Evolutionary conservation across 2,329 filamentous ascomycete genomes (phyloP).

Genomic region (Alternaria novae-zelandiae): DNA sequence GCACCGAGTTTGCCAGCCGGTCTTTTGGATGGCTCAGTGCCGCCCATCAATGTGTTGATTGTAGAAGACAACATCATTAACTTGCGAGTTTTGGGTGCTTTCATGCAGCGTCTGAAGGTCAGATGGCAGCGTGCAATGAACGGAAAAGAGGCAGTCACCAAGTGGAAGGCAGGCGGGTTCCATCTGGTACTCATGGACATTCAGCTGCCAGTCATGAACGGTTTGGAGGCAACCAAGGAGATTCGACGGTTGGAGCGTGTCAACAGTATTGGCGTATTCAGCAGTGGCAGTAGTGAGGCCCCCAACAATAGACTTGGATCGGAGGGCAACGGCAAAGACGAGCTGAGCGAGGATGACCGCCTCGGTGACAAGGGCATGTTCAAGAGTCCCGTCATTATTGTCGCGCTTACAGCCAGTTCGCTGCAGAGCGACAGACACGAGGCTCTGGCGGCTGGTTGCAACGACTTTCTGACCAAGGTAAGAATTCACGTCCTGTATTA

Average conservation of each 20-base stretch:
- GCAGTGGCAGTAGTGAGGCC: constrained; percentile 56
- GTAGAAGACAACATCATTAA: constrained; percentile 99
- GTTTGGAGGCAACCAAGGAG: constrained; percentile 91
- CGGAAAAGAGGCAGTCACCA: constrained; percentile 87
- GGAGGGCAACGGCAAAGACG: constrained; percentile 44
- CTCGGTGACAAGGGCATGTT: constrained; percentile 73
- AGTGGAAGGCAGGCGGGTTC: constrained; percentile 92
- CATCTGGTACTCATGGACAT: constrained; percentile 99
- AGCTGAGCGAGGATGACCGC: constrained; percentile 68
- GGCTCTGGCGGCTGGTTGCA: constrained; percentile 92
- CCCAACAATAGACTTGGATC: constrained; percentile 45
- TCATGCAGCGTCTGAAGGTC: constrained; percentile 94
- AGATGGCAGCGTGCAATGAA: constrained; percentile 98
- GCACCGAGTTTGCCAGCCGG: constrained; percentile 61
- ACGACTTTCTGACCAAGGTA: constrained; percentile 98
- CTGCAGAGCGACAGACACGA: constrained; percentile 95
- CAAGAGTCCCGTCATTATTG: constrained; percentile 97
- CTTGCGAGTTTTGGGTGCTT: constrained; percentile 87
- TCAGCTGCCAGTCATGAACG: constrained; percentile 95
- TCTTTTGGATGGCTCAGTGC: constrained; percentile 77
- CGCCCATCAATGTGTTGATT: constrained; percentile 95
- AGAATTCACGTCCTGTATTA: constrained; percentile 23
- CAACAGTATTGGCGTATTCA: constrained; percentile 92
- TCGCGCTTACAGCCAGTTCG: constrained; percentile 91
- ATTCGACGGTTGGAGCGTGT: constrained; percentile 87